phyloP scores from a whole-genome alignment of 768 basidiomycete genomes.

The Amyloporia xantha region DNA sequence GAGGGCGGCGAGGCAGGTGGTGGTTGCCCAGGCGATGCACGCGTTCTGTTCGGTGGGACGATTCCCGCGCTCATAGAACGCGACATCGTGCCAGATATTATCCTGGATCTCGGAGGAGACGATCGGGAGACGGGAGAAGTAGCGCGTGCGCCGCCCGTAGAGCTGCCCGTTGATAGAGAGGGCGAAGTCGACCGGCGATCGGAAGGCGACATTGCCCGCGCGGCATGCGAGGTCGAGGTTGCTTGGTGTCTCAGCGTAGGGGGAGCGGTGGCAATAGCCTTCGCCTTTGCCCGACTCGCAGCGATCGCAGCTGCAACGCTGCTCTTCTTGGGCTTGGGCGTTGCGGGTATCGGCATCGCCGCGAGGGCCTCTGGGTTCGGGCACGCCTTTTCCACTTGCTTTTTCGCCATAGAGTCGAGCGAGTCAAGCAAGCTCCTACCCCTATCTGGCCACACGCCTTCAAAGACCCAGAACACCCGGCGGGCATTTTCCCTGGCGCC shows the following conservation, averaged over 20 bases:
- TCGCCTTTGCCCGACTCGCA: slow-evolving; percentile 84
- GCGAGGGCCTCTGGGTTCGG: slow-evolving; percentile 47
- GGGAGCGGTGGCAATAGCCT: slow-evolving; percentile 75
- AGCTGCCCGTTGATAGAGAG: slow-evolving; percentile 23
- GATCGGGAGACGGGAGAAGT: slow-evolving; percentile 17
- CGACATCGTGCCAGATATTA: slow-evolving; percentile 16
- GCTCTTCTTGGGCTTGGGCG: slow-evolving; percentile 63
- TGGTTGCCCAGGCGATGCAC: slow-evolving; percentile 8
- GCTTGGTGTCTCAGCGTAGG: slow-evolving; percentile 78
- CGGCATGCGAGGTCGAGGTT: slow-evolving; percentile 60
- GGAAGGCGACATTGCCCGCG: slow-evolving; percentile 36
- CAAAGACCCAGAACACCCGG: slow-evolving; percentile 72
- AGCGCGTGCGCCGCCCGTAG: slow-evolving; percentile 16
- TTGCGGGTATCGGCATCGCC: slow-evolving; percentile 34
- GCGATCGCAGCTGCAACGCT: slow-evolving; percentile 85
- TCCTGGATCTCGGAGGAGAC: slow-evolving; percentile 15
- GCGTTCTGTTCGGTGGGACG: slow-evolving; percentile 7
- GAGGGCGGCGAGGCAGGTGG: slow-evolving; percentile 19
- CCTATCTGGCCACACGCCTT: slow-evolving; percentile 66
- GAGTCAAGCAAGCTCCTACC: slow-evolving; percentile 56
- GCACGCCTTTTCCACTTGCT: slow-evolving; percentile 82
- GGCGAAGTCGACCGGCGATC: slow-evolving; percentile 33
- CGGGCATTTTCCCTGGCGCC: slow-evolving; percentile 71
- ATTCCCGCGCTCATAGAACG: slow-evolving; percentile 18
- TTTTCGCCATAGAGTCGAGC: slow-evolving; percentile 63